Evolutionary conservation across 345 rosid species (phyloP).

Genomic region (Kandelia obovata): DNA sequence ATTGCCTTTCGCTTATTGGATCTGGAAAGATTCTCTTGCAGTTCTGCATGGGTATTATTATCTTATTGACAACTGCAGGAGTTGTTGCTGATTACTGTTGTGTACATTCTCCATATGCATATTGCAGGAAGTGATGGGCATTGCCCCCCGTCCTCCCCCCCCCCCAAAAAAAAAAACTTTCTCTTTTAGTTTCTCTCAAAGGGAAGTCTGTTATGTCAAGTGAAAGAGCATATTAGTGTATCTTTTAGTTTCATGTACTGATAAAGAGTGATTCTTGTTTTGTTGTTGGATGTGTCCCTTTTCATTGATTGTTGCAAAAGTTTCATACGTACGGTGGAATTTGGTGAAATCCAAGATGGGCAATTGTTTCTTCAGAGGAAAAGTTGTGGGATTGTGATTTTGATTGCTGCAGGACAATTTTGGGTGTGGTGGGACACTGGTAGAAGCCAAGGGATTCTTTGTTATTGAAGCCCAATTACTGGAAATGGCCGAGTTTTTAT

Average conservation of each 20-base stretch:
- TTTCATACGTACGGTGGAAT: constrained; percentile 24
- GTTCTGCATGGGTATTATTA: constrained; percentile 16
- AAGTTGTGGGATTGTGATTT: constrained; percentile 29
- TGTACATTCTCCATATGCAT: constrained; percentile 20
- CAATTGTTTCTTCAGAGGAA: constrained; percentile 12
- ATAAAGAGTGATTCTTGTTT: constrained; percentile 15
- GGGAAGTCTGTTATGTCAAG: constrained; percentile 19
- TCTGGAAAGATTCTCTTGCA: constrained; percentile 42
- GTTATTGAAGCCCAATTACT: constrained; percentile 38
- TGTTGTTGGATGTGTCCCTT: constrained; percentile 17
- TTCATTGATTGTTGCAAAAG: constrained; percentile 19
- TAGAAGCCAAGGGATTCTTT: constrained; percentile 5
- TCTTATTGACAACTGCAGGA: constrained; percentile 15
- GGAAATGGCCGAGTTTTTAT: constrained; percentile 22
- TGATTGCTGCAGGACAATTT: constrained; percentile 27
- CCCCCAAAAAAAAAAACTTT: background rate
- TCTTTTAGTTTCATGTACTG: constrained; percentile 2
- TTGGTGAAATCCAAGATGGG: constrained; percentile 27
- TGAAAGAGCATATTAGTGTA: constrained; percentile 14
- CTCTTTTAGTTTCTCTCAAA: constrained; percentile 20
- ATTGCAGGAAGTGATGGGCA: constrained; percentile 16
- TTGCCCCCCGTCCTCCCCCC: constrained; percentile 12
- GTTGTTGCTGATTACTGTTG: constrained; percentile 18
- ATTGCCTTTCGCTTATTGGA: constrained; percentile 40
- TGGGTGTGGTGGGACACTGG: constrained; percentile 14